Base-by-base conservation (phyloP, 495 filamentous ascomycete genomes). In the Penicilliopsis zonata region DNA sequence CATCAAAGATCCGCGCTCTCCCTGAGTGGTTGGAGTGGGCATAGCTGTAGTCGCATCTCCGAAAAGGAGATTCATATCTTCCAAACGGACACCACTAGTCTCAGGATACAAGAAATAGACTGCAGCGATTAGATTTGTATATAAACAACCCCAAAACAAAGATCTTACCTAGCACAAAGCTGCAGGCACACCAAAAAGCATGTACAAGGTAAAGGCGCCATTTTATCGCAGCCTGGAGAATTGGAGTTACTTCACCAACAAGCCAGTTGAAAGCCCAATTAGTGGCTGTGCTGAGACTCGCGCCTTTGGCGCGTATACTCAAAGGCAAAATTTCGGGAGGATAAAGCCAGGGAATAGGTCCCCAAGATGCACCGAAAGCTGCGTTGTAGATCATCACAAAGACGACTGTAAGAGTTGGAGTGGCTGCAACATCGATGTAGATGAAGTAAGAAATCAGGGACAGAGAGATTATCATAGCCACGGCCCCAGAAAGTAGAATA, bases 211-310 rank as follows among this genome's bases (percentile, higher is more conserved):
- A 98, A 30, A 98, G 58, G 28, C 87, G 74, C 92, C 90, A 96
- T 39, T 75, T 74, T 36, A 98, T 94, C 55, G 64, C 72, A 37
- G 84, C 82, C 53, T 96, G 90, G 25, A 96, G 63, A 38, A 96
- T 71, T 2, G 90, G 90, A 5, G 90, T 98, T 61, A 96, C 72
- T 53, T 86, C 80, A 25, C 90, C 92, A 17, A 96, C 92, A 4
- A 96, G 67, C 82, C 85, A 98, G 49, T 98, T 98, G 60, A 90
- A 96, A 3, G 88, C 85, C 92, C 92, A 98, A 50, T 98, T 98
- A 6, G 86, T 71, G 13, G 90, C 90, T 1, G 90, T 98, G 37
- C 90, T 96, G 44, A 98, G 61, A 63, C 87, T 94, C 30, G 90
- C 92, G 37, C 90, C 90, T 61, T 98, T 98, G 13, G 90, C 94